These are phyloP conservation scores for Podospora australis DNA, from an alignment of 495 filamentous ascomycete species.

Conservation along the genomic window DNA sequence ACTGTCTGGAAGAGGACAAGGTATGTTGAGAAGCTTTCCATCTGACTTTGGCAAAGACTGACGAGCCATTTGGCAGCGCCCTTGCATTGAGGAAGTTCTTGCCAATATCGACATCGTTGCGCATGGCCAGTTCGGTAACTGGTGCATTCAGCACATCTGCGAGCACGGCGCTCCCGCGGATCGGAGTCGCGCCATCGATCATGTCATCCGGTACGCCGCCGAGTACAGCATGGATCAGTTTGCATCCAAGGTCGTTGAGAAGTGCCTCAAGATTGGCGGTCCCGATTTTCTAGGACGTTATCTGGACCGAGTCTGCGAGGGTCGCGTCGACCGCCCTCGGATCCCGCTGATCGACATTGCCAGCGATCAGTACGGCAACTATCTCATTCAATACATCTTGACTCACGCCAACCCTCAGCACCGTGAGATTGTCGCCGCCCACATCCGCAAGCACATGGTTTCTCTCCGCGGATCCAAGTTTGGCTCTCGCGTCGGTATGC, in stretches of 20 bases:
- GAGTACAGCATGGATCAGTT: constrained; percentile 99
- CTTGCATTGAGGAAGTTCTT: constrained; percentile 93
- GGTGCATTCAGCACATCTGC: constrained; percentile 99
- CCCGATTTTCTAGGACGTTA: constrained; percentile 87
- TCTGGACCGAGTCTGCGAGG: constrained; percentile 88
- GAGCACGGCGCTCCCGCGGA: constrained; percentile 91
- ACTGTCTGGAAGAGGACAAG: constrained; percentile 98
- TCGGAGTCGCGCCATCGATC: constrained; percentile 87
- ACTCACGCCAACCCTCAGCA: constrained; percentile 80
- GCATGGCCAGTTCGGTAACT: constrained; percentile 98
- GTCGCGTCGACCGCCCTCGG: constrained; percentile 80
- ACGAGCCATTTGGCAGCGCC: constrained; percentile 57
- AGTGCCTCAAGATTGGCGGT: constrained; percentile 95
- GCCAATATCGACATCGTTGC: constrained; percentile 90
- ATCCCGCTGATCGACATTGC: constrained; percentile 98
- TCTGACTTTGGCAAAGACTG: constrained; percentile 8
- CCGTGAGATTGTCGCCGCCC: constrained; percentile 83
- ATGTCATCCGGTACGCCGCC: constrained; percentile 83
- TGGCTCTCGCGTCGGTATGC: constrained; percentile 95
- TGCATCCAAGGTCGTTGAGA: constrained; percentile 97
- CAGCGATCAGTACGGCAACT: constrained; percentile 98
- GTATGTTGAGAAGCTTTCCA: constrained; percentile 37
- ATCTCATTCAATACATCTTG: constrained; percentile 93
- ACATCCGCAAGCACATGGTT: constrained; percentile 99
- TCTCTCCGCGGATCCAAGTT: constrained; percentile 97